Conservation (phyloP, 2,329 filamentous ascomycete species). For the Xylariaceae sp. region DNA sequence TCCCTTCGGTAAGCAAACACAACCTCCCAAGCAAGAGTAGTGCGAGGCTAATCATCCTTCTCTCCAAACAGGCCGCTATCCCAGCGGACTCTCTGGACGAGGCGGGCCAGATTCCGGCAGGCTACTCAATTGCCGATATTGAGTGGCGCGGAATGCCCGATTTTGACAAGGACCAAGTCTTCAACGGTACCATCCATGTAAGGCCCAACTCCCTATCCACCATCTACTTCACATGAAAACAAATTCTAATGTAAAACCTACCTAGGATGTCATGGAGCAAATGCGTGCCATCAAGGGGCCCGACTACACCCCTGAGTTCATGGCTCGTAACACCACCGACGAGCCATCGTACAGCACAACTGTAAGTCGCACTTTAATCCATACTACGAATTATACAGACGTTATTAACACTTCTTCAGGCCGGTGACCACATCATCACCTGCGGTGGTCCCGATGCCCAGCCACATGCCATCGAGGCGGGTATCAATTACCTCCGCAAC, state of each 20-base stretch:
- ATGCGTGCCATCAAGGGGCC: slow-evolving; percentile 11
- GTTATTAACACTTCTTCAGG: neutral
- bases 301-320: slow-evolving; percentile 5
- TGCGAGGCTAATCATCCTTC: neutral
- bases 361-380: too few species aligned
- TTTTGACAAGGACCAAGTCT: slow-evolving; percentile 5
- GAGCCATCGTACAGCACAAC: too few species aligned
- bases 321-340: neutral
- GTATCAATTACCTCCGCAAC: neutral
- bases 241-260: neutral
- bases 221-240: neutral
- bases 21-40: neutral
- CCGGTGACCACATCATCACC: neutral
- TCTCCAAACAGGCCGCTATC: neutral
- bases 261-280: slow-evolving; percentile 6
- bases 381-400: too few species aligned
- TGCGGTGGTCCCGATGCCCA: neutral
- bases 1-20: neutral
- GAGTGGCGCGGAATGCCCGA: slow-evolving; percentile 11
- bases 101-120: neutral
- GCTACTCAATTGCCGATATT: slow-evolving; percentile 1
- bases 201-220: neutral
- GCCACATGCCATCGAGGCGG: neutral
- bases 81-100: neutral
- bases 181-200: slow-evolving; percentile 12